Percentiles rank a stretch among this genome's conserved stretches.
phyloP scores from a whole-genome alignment of 2,329 filamentous ascomycete species.

The Pezicula carpinea region DNA sequence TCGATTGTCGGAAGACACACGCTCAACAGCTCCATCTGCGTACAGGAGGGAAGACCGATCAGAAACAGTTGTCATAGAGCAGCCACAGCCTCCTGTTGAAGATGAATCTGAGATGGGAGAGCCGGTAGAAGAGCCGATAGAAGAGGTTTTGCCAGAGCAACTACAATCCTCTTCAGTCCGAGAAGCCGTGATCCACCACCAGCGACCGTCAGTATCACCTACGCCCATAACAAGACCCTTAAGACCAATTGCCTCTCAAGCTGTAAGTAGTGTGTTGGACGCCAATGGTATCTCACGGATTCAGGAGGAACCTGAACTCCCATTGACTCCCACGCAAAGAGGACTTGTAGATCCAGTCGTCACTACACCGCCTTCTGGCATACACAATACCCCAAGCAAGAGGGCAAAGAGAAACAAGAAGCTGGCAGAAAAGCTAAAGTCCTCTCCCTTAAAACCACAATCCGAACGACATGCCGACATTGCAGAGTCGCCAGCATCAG shows the following conservation, averaged over 20 bases:
- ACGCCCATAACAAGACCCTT: not conserved
- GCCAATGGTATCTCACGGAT: not conserved
- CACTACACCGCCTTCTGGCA: constrained; percentile 52
- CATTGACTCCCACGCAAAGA: constrained; percentile 48
- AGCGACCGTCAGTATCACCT: too few species aligned
- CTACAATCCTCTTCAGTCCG: too few species aligned
- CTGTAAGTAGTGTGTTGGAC: not conserved
- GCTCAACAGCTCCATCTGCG: too few species aligned
- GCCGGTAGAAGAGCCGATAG: too few species aligned
- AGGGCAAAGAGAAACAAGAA: constrained; percentile 36
- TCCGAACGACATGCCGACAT: constrained; percentile 1
- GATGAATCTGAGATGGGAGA: too few species aligned
- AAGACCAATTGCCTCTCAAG: not conserved
- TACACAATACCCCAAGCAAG: constrained; percentile 55
- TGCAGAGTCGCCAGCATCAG: constrained; percentile 8
- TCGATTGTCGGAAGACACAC: too few species aligned
- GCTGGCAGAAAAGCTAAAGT: constrained; percentile 22
- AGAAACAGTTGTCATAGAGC: too few species aligned
- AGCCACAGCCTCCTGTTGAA: too few species aligned
- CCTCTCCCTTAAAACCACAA: constrained; percentile 28
- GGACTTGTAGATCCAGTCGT: constrained; percentile 47
- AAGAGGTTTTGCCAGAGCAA: too few species aligned
- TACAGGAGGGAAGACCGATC: too few species aligned
- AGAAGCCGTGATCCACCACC: too few species aligned
- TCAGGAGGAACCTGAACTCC: constrained; percentile 58